phyloP scores from a whole-genome alignment of 176 grass and related monocot species.

The Triticum turgidum region DNA sequence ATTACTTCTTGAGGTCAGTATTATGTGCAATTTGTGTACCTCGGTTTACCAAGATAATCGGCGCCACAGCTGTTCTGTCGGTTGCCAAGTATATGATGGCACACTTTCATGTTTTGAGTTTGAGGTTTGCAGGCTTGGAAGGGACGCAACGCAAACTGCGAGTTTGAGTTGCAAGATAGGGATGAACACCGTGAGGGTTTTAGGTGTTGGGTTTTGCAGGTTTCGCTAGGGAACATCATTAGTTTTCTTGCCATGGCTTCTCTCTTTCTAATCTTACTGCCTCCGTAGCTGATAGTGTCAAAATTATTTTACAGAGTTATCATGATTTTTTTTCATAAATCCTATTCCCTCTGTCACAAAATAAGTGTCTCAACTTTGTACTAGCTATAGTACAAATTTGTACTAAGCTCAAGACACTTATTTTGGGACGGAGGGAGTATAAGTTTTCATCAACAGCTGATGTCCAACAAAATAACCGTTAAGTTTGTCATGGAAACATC shows the following conservation, averaged over 20 bases:
- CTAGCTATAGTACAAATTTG: too few relatives aligned
- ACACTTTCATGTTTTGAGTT: neutral
- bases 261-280: neutral
- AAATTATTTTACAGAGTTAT: neutral
- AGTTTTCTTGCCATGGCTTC: neutral
- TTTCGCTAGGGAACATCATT: neutral
- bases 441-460: too few relatives aligned
- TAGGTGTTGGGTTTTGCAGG: slow-evolving; percentile 4
- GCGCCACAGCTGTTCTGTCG: neutral
- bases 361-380: too few relatives aligned
- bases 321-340: too few relatives aligned
- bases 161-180: neutral
- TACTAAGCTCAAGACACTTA: too few relatives aligned
- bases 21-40: neutral
- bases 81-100: neutral
- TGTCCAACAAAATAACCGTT: too few relatives aligned
- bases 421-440: too few relatives aligned
- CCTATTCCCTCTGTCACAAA: too few relatives aligned
- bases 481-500: too few relatives aligned
- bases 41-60: neutral
- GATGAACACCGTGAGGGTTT: slow-evolving; percentile 24
- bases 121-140: neutral
- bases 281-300: neutral
- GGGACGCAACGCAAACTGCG: neutral
- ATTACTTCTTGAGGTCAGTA: neutral